Base-by-base conservation (phyloP, 352 stramenopile genomes). In the Globisporangium abappressorium region DNA sequence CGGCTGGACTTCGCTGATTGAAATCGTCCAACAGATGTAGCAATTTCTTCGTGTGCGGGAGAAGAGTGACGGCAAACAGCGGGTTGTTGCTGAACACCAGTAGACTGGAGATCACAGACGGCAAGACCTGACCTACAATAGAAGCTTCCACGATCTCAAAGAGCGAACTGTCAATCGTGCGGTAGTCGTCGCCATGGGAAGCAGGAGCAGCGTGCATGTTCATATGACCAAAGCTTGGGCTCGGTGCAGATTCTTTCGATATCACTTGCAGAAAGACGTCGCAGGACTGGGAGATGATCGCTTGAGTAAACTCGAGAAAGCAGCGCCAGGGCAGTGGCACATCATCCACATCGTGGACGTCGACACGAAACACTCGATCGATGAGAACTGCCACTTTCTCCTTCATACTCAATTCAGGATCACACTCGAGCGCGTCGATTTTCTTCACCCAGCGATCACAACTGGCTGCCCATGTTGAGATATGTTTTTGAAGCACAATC, bases 401-500 rank as follows among this genome's bases (percentile, higher is more conserved):
- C 56, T 75, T 41, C n/a, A 73, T 78, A 58, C 3, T 30, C 49
- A 63, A 11, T 38, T 3, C 14, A 6, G n/a, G 57, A 53, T 68
- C 18, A 28, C 30, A 18, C 11, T 49, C 14, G 14, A 14, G 22
- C 0, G 43, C 30, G 9, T 72, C 60, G 11, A 73, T 28, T 11
- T 36, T 46, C 70, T 63, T 80, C 15, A 79, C 46, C 72, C 72
- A 78, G 28, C 26, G 51, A 2, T 63, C 36, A 58, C 70, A 62
- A 20, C 60, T 80, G 12, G 68, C 70, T n/a, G 85, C 83, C 80
- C 81, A 90, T 34, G 78, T 83, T 3, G 75, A 76, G 38, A 94
- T 63, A 33, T 96, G 87, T 58, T 96, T 96, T 61, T 90, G 78
- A 2, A 96, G 26, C 3, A 70, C 69, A 59, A 68, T 46, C 7